Percentiles rank a stretch among this genome's conserved stretches.
Conservation (phyloP, 371 early-diverging fungal genomes). For the Batrachochytrium dendrobatidis region DNA sequence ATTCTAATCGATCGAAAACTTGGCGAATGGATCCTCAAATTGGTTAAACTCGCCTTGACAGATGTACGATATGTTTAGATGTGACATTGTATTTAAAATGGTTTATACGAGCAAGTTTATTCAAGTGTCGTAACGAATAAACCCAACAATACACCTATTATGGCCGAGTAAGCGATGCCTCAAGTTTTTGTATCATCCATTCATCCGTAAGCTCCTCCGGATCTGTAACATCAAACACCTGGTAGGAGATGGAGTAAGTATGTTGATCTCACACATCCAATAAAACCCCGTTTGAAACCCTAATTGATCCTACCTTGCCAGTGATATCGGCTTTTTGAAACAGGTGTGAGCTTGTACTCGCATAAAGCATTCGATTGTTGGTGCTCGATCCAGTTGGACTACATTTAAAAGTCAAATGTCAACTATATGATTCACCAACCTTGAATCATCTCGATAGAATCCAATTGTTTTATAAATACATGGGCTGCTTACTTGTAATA, state of each 20-base stretch:
- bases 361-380: conserved; percentile 30
- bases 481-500: conserved; percentile 3
- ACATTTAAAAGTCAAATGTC: neutral
- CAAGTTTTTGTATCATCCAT: conserved; percentile 16
- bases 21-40: too few species aligned
- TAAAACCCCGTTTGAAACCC: neutral
- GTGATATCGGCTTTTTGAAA: conserved; percentile 24
- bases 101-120: too few species aligned
- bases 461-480: neutral
- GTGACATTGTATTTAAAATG: too few species aligned
- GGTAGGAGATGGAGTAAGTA: neutral
- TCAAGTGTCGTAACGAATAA: too few species aligned
- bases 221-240: conserved; percentile 25
- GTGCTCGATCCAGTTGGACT: conserved; percentile 13
- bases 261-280: neutral
- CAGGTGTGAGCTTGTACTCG: conserved; percentile 15
- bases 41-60: too few species aligned
- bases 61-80: too few species aligned
- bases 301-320: conserved; percentile 17
- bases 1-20: too few species aligned
- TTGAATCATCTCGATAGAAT: neutral
- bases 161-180: conserved; percentile 23
- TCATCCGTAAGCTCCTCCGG: conserved; percentile 25
- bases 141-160: conserved; percentile 9
- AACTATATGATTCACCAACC: neutral